Base-by-base conservation (phyloP, 106 monocot genomes). In the Apostasia ramifera region DNA sequence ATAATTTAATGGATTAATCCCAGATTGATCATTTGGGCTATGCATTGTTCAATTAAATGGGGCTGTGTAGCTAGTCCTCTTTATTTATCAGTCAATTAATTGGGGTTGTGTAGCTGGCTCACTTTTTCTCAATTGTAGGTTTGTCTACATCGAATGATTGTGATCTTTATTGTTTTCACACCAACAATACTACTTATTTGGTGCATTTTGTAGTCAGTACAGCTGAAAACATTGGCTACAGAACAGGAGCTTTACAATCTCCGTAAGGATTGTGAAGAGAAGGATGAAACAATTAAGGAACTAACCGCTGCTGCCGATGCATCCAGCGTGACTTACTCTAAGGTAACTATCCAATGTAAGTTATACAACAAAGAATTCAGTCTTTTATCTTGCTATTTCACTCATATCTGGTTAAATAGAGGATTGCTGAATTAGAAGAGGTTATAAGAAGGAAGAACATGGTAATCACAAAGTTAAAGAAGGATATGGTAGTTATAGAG, bases 231-330 rank as follows among this genome's bases (percentile, higher is more conserved):
- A 63, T 67, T 91, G 40, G 91, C 86, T 43, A 73, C 68, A 76
- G 82, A 89, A 64, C 86, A 89, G 59, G 84, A 89, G 10, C 73
- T 79, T 42, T 97, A 82, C 68, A 89, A 97, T 59, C 84, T 97
- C 62, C 72, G 84, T 14, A 86, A 79, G 70, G 92, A 89, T 65
- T 92, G 86, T 38, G 84, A 92, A 77, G 89, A 97, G 77, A 97
- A 97, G 79, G 89, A 92, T 77, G 78, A 69, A 1, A 79, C 66
- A 26, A 97, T 97, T 74, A 82, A 89, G 55, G 86, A 92, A 75
- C 78, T 92, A 44, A 57, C 40, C 45, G 73, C 77, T 68, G 78
- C 75, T 66, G 78, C 76, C 45, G 47, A 87, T 72, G 67, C 60
- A 57, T 82, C 82, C 59, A 84, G 59, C 54, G 67, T 77, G 67